These are phyloP conservation scores for Lipomyces mesembrius DNA, from an alignment of 805 yeast species.

Conservation along the genomic window DNA sequence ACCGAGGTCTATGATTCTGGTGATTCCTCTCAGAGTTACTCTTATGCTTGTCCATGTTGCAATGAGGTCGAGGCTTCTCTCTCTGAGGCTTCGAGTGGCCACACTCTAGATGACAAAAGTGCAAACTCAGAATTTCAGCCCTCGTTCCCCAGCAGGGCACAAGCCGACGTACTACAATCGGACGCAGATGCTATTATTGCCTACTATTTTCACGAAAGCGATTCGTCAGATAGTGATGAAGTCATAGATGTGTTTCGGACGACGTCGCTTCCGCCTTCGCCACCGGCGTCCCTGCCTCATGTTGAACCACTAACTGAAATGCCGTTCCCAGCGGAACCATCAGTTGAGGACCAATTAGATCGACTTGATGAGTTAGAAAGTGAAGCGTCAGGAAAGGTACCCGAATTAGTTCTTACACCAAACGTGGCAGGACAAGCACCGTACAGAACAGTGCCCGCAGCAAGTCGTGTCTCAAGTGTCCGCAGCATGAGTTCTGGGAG, in stretches of 20 bases:
- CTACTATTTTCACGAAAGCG: neutral
- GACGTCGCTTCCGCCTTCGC: neutral
- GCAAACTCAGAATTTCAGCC: neutral
- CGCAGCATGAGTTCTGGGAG: neutral
- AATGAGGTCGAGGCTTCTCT: neutral
- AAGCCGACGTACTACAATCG: neutral
- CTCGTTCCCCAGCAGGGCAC: neutral
- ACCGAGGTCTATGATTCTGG: neutral
- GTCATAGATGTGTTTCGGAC: neutral
- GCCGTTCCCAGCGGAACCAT: neutral
- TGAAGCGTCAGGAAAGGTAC: neutral
- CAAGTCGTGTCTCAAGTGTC: neutral
- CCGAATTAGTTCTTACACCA: neutral
- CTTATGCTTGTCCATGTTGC: neutral
- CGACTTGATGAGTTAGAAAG: neutral
- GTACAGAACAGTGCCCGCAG: neutral
- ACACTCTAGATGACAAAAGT: neutral
- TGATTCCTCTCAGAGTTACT: neutral
- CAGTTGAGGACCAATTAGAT: neutral
- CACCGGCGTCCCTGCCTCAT: neutral
- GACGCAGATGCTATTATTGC: neutral
- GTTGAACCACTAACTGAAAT: neutral
- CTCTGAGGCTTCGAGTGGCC: neutral
- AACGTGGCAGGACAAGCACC: neutral
- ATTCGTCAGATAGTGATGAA: conserved; percentile 2